Evolutionary conservation across 768 basidiomycete species (phyloP).

Genomic region (Termitomyces sp.): DNA sequence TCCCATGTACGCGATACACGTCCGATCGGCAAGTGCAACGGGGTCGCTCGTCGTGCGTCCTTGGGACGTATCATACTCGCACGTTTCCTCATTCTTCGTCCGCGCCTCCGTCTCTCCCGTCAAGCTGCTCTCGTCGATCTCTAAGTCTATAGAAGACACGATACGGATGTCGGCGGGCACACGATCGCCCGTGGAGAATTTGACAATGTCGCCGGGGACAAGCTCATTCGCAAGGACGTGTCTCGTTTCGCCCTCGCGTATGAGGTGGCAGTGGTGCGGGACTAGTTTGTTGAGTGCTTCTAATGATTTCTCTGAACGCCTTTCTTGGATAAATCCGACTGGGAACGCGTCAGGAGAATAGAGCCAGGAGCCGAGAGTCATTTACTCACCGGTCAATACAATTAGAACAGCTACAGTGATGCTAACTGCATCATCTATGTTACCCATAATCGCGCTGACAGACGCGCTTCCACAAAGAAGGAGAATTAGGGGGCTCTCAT

Average conservation of each 20-base stretch:
- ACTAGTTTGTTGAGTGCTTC: slow-evolving; percentile 96
- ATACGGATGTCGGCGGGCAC: slow-evolving; percentile 92
- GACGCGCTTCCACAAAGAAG: slow-evolving; percentile 86
- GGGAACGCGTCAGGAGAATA: neutral
- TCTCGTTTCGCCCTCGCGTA: slow-evolving; percentile 68
- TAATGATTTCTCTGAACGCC: slow-evolving; percentile 89
- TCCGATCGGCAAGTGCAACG: slow-evolving; percentile 75
- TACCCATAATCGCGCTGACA: slow-evolving; percentile 92
- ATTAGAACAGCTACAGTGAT: slow-evolving; percentile 91
- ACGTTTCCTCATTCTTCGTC: slow-evolving; percentile 59
- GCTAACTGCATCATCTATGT: slow-evolving; percentile 90
- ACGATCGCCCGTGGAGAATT: slow-evolving; percentile 88
- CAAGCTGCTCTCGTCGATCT: slow-evolving; percentile 93
- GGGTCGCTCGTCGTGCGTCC: slow-evolving; percentile 30
- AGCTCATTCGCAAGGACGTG: slow-evolving; percentile 94
- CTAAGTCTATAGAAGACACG: slow-evolving; percentile 76
- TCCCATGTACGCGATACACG: slow-evolving; percentile 93
- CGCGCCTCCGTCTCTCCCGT: slow-evolving; percentile 91
- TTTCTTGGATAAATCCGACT: slow-evolving; percentile 96
- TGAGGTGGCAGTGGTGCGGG: slow-evolving; percentile 92
- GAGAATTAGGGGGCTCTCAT: slow-evolving; percentile 90
- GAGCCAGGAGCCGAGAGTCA: neutral
- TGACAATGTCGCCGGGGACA: slow-evolving; percentile 92
- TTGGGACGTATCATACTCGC: slow-evolving; percentile 36
- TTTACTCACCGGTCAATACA: slow-evolving; percentile 80